Evolutionary conservation across 2,329 filamentous ascomycete genomes (phyloP), one percentile per base, ranked within the genome.

Genomic region (Ophiocordyceps polyrhachis-furcata): DNA sequence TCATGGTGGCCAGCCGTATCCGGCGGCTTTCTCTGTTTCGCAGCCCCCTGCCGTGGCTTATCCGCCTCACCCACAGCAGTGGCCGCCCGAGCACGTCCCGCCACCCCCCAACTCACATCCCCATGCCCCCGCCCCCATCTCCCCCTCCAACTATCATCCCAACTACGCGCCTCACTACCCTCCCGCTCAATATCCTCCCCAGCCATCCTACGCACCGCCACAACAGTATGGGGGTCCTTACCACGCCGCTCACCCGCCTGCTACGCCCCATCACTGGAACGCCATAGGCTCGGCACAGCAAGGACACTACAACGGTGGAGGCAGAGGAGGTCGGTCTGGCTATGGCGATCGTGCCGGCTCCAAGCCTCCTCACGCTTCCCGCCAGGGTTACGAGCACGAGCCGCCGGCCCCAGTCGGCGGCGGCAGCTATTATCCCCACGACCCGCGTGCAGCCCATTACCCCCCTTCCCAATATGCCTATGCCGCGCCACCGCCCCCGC

Each of bases 161-260:
- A 74, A 72, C 56, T 78, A 75, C 54, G 67, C 72, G 37, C 68
- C 69, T 38, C 75, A 76, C 9, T 78, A 76, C 47, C 58, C 58
- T 29, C 55, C 59, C 41, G 46, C 62, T 21, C 63, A 66, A 44
- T 64, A 65, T 47, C 53, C 61, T 13, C 69, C 69, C 48, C 67
- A 67, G 44, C 60, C 66, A 35, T 57, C 63, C 14, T 71, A 71
- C 49, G 58, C 58, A 13, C 56, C 62, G 40, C 59, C 63, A 25
- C 62, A 63, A 44, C 57, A 58, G 32, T 65, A 65, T 35, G 49
- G 50, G 12, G 53, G 56, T 32, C 57, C 59, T 4, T 66, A 66
- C 49, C 60, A 58, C 43, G 54, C 54, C 11, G 59, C 59, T 38
- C 56, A 61, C 40, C 58, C 44, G 37, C 44, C 48, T 20, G 40